A percentile compares a stretch with the other conserved stretches of the same genome.
phyloP scores from a whole-genome alignment of 192 early-diverging fungal genomes.

The Pilaira anomala region DNA sequence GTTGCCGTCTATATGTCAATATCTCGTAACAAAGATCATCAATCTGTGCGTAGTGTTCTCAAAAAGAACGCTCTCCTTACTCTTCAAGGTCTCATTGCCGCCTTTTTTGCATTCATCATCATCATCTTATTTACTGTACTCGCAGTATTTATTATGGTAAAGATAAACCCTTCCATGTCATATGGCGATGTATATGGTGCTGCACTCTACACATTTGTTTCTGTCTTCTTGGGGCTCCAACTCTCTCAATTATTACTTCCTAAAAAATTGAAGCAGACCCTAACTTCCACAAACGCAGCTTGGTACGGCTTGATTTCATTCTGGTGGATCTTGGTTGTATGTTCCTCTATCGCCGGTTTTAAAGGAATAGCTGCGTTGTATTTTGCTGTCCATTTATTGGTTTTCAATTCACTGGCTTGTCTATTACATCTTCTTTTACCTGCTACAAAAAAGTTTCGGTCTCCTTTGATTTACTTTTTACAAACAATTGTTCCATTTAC shows the following conservation, averaged over 20 bases:
- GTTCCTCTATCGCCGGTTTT: constrained; percentile 20
- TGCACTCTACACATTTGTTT: background rate
- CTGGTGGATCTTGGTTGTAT: constrained; percentile 38
- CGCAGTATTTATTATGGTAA: background rate
- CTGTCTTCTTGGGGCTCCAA: constrained; percentile 1
- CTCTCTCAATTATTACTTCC: constrained; percentile 8
- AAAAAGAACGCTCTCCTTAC: background rate
- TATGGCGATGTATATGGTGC: constrained; percentile 21
- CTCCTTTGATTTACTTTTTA: constrained; percentile 18
- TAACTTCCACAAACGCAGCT: background rate
- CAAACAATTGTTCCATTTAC: constrained; percentile 32
- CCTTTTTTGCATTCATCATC: background rate
- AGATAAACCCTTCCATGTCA: constrained; percentile 13
- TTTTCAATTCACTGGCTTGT: constrained; percentile 30
- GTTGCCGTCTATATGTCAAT: constrained; percentile 2
- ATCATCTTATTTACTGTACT: background rate
- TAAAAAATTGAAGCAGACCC: background rate
- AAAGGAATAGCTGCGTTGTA: constrained; percentile 39
- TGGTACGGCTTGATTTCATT: constrained; percentile 40
- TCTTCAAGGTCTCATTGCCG: constrained; percentile 3
- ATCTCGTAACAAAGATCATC: background rate
- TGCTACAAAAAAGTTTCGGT: background rate
- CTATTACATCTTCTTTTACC: background rate
- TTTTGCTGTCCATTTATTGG: constrained; percentile 38
- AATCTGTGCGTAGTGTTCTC: background rate